These are phyloP conservation scores for Pyropia yezoensis DNA, from an alignment of 23 red algal species.

Conservation along the genomic window DNA sequence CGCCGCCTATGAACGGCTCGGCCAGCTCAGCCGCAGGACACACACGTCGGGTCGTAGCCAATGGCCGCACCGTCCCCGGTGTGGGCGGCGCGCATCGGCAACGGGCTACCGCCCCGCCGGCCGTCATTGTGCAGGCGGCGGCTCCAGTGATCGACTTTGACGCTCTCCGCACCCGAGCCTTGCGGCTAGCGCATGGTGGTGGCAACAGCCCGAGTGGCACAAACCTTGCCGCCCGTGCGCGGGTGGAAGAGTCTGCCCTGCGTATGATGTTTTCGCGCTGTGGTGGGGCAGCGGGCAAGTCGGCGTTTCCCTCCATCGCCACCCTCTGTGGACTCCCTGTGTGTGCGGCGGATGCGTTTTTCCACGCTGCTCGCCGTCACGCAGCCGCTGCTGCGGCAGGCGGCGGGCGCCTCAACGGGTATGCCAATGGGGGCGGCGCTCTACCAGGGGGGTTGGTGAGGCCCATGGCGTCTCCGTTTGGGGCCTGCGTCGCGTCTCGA, in stretches of 20 bases:
- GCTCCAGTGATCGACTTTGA: too few relatives aligned
- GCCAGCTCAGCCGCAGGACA: background rate
- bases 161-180: too few relatives aligned
- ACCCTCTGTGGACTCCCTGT: conserved; percentile 15
- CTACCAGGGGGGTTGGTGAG: background rate
- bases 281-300: background rate
- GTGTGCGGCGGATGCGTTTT: background rate
- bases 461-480: too few relatives aligned
- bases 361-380: background rate
- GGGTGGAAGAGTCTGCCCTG: conserved; percentile 15
- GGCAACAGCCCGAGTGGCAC: background rate
- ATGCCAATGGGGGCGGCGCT: background rate
- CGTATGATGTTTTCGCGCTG: conserved; percentile 2
- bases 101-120: too few relatives aligned
- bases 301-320: conserved; percentile 7
- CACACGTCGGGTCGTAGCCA: too few relatives aligned
- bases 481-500: too few relatives aligned
- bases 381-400: background rate
- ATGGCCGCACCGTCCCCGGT: too few relatives aligned
- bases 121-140: too few relatives aligned
- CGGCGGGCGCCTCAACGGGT: background rate
- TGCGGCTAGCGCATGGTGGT: too few relatives aligned
- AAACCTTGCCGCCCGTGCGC: background rate
- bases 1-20: background rate
- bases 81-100: too few relatives aligned